Base-by-base conservation (phyloP, 2,329 filamentous ascomycete genomes). In the Lanzia echinophila region DNA sequence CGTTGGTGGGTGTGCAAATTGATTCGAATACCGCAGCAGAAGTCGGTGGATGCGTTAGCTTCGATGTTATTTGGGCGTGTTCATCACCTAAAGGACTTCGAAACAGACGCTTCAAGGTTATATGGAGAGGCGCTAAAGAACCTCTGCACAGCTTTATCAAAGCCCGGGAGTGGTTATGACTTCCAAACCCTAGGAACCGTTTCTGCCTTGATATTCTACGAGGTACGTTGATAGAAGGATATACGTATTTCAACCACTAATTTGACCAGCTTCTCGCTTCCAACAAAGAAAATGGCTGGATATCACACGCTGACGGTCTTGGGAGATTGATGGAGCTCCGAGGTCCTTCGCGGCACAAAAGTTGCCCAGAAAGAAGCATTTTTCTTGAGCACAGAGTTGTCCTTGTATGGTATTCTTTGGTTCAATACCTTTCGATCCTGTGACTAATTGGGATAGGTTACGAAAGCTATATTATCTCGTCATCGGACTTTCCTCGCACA, bases 1-100 rank as follows among this genome's bases (percentile, higher is more conserved):
- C 10, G 20, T 19, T 36, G 55, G 41, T 42, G 54, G 55, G 52
- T 45, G 42, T 22, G 28, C 28, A 22, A 43, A 51, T 19, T 47
- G 50, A 12, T 38, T 55, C 42, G 34, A 52, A 28, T 28, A 4
- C 41, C 28, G 28, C 52, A 20, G 24, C 36, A 19, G 12, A 55
- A 57, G 43, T 54, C 55, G 1, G 33, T 47, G 47, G 52, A 54
- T 55, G 51, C 55, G 20, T 48, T 57, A 24, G 55, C 55, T 17
- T 48, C 47, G 22, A 43, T 52, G 36, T 36, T 47, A 8, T 57
- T 51, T 55, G 43, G 55, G 33, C 47, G 50, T 15, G 47, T 43
- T 33, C 33, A 51, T 31, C 41, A 28, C 10, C 47, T 38, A 36
- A 36, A 38, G 19, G 20, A 34, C 36, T 36, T 51, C 32, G 42